Evolutionary conservation across 2,329 filamentous ascomycete species (phyloP).

Genomic region (Talaromyces sp.): DNA sequence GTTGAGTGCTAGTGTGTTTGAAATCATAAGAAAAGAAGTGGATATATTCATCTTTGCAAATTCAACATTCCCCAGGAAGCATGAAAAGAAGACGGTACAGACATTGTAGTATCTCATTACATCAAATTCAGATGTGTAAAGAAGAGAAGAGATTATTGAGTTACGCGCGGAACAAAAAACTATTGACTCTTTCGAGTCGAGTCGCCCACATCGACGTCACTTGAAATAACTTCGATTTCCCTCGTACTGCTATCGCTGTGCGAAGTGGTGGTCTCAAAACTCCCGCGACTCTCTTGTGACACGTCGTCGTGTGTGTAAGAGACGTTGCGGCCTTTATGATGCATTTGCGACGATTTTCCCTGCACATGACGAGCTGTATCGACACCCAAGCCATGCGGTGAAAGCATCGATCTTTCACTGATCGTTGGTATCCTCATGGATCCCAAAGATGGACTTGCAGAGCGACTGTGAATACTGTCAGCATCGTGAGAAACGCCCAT

Average conservation of each 20-base stretch:
- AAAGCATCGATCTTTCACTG: slow-evolving; percentile 12
- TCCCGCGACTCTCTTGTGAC: slow-evolving; percentile 26
- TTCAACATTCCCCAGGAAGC: neutral
- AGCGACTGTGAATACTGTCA: slow-evolving; percentile 26
- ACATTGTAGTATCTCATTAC: neutral
- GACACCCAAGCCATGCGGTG: neutral
- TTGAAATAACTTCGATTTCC: slow-evolving; percentile 32
- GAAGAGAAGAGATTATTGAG: neutral
- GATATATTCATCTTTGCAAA: neutral
- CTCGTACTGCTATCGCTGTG: slow-evolving; percentile 23
- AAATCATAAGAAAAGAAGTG: neutral
- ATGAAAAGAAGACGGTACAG: neutral
- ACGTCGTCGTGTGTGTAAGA: slow-evolving; percentile 30
- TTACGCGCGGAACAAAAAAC: neutral
- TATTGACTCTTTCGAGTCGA: slow-evolving; percentile 26
- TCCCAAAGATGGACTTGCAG: slow-evolving; percentile 12
- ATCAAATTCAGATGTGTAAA: neutral
- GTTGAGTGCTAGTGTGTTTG: too few relatives aligned
- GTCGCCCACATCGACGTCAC: slow-evolving; percentile 33
- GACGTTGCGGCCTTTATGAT: slow-evolving; percentile 3
- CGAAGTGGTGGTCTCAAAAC: slow-evolving; percentile 21
- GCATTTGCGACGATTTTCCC: neutral
- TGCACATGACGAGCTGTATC: neutral
- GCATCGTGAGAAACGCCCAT: slow-evolving; percentile 33
- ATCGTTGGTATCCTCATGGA: slow-evolving; percentile 10